These are phyloP conservation scores for Astraeus odoratus DNA, from an alignment of 768 basidiomycete species.

Conservation along the genomic window DNA sequence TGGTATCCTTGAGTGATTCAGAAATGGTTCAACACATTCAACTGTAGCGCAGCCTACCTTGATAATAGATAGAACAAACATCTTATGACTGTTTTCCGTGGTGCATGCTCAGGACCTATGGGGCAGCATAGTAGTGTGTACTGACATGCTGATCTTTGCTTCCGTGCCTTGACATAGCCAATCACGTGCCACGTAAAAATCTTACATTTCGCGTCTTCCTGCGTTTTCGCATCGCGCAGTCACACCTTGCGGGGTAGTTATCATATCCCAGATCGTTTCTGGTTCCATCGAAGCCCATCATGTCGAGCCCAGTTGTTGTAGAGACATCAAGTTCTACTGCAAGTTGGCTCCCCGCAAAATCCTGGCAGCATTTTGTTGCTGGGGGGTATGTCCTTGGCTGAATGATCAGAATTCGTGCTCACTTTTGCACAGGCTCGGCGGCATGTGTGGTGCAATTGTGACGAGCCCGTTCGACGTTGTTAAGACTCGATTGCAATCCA, in stretches of 20 bases:
- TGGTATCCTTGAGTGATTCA: slow-evolving; percentile 61
- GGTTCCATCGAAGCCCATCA: neutral
- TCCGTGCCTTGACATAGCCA: too few species aligned
- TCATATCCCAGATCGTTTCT: too few species aligned
- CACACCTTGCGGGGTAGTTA: too few species aligned
- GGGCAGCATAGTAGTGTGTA: too few species aligned
- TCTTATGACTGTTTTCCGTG: too few species aligned
- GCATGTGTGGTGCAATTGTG: slow-evolving; percentile 95
- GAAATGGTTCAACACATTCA: neutral
- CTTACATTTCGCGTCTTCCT: too few species aligned
- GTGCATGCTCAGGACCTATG: neutral
- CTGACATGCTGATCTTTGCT: too few species aligned
- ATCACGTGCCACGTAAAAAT: neutral
- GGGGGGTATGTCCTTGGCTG: slow-evolving; percentile 60
- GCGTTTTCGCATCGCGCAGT: too few species aligned
- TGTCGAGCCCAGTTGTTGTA: slow-evolving; percentile 11
- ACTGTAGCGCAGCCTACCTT: slow-evolving; percentile 23
- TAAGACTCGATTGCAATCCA: slow-evolving; percentile 93
- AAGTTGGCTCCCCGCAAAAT: slow-evolving; percentile 55
- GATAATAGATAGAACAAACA: slow-evolving; percentile 43
- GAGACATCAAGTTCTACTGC: slow-evolving; percentile 25
- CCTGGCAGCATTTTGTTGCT: slow-evolving; percentile 79
- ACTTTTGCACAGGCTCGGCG: slow-evolving; percentile 63
- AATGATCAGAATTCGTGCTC: slow-evolving; percentile 4
- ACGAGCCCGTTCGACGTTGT: slow-evolving; percentile 98